Conservation (phyloP, 2,329 filamentous ascomycete genomes). For the Tympanopsis confertula region DNA sequence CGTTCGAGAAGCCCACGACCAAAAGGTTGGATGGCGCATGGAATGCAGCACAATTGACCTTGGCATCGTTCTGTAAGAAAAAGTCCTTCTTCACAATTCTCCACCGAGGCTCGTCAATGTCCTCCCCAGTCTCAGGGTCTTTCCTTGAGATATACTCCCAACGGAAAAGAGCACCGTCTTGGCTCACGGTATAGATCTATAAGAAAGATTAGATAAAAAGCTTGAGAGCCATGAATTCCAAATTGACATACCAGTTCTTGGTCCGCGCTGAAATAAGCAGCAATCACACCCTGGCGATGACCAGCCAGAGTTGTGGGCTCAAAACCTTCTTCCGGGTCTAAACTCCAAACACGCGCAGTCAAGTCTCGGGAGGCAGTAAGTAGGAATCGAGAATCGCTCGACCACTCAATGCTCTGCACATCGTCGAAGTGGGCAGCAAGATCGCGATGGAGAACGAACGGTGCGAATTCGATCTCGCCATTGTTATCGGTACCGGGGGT, state of each 20-base stretch:
- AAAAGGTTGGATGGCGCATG: conserved; percentile 79
- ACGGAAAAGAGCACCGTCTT: conserved; percentile 89
- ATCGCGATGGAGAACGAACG: conserved; percentile 78
- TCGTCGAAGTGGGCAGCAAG: conserved; percentile 83
- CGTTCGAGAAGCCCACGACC: conserved; percentile 93
- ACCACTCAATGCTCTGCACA: conserved; percentile 85
- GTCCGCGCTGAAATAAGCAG: conserved; percentile 92
- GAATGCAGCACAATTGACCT: conserved; percentile 81
- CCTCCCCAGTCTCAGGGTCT: conserved; percentile 46
- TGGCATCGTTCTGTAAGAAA: conserved; percentile 82
- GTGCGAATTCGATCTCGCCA: conserved; percentile 85
- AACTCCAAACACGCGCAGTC: conserved; percentile 88
- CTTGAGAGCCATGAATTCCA: background rate
- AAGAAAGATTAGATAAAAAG: background rate
- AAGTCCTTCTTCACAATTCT: conserved; percentile 83
- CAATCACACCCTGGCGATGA: conserved; percentile 78
- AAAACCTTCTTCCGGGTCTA: conserved; percentile 78
- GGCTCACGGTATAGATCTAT: conserved; percentile 81
- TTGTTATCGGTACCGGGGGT: conserved; percentile 69
- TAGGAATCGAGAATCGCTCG: conserved; percentile 89
- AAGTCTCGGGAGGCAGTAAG: conserved; percentile 84
- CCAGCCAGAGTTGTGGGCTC: conserved; percentile 80
- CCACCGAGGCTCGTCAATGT: conserved; percentile 68
- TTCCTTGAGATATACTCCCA: conserved; percentile 72
- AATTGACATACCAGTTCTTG: conserved; percentile 53